Conservation (phyloP, 164 flowering plant genomes). For the Magnolia sinica region DNA sequence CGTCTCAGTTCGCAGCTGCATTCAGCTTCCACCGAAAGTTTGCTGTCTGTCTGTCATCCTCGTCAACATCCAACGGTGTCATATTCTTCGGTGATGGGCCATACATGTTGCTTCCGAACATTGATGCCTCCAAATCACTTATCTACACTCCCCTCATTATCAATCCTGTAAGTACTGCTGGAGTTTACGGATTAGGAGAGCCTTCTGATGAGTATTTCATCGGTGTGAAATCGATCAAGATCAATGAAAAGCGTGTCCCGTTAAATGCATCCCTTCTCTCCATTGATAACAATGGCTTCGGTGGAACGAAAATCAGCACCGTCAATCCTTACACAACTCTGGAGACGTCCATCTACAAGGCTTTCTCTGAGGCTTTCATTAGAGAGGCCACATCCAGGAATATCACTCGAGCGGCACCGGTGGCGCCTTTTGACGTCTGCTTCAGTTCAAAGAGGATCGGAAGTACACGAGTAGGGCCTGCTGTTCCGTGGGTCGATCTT, state of each 20-base stretch:
- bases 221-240: conserved; percentile 22
- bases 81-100: conserved; percentile 36
- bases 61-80: conserved; percentile 23
- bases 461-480: conserved; percentile 31
- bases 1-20: conserved; percentile 21
- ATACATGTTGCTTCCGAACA: conserved; percentile 26
- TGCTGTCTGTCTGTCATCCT: conserved; percentile 29
- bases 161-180: conserved; percentile 22
- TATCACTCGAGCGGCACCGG: conserved; percentile 20
- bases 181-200: background rate
- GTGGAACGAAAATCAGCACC: conserved; percentile 29
- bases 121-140: conserved; percentile 21
- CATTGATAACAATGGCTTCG: conserved; percentile 14
- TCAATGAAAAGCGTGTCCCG: conserved; percentile 6
- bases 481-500: conserved; percentile 37
- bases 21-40: conserved; percentile 30
- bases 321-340: conserved; percentile 21
- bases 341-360: conserved; percentile 36
- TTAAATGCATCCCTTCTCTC: conserved; percentile 22
- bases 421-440: conserved; percentile 34
- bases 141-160: conserved; percentile 31
- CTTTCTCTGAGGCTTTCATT: conserved; percentile 26
- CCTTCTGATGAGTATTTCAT: conserved; percentile 31
- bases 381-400: too few relatives aligned
- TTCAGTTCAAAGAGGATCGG: conserved; percentile 21